Conservation (phyloP, 305 asterid genomes). For the Ilex paraguariensis region DNA sequence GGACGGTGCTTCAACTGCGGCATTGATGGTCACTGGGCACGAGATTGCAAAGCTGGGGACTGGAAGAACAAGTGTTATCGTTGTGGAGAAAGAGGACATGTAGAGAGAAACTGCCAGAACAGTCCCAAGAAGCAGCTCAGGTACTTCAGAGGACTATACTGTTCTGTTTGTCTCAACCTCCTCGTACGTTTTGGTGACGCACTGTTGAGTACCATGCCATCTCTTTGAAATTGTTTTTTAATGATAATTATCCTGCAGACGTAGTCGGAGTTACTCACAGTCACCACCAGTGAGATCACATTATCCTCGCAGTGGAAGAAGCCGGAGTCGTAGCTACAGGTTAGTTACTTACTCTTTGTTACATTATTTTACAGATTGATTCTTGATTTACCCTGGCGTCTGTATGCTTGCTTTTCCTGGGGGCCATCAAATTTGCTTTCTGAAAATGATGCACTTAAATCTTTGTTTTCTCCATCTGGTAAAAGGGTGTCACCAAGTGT, state of each 20-base stretch:
- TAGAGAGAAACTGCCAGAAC: slow-evolving; percentile 58
- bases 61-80: slow-evolving; percentile 80
- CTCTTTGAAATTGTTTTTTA: too few relatives aligned
- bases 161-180: too few relatives aligned
- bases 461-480: too few relatives aligned
- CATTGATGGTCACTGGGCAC: slow-evolving; percentile 77
- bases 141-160: slow-evolving; percentile 27
- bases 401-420: not conserved
- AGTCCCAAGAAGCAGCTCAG: slow-evolving; percentile 55
- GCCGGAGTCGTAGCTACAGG: slow-evolving; percentile 40
- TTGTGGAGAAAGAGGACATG: slow-evolving; percentile 75
- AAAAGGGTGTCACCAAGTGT: too few relatives aligned
- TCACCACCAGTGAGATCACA: too few relatives aligned
- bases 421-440: too few relatives aligned
- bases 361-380: too few relatives aligned
- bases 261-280: slow-evolving; percentile 16
- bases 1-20: slow-evolving; percentile 84
- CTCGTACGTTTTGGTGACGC: too few relatives aligned
- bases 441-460: too few relatives aligned
- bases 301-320: too few relatives aligned
- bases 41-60: slow-evolving; percentile 78
- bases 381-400: too few relatives aligned
- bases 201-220: too few relatives aligned
- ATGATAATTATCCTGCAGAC: slow-evolving; percentile 19
- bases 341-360: slow-evolving; percentile 7